Base-by-base conservation (phyloP, 1,139 yeast species). In the Pichia kudriavzevii region DNA sequence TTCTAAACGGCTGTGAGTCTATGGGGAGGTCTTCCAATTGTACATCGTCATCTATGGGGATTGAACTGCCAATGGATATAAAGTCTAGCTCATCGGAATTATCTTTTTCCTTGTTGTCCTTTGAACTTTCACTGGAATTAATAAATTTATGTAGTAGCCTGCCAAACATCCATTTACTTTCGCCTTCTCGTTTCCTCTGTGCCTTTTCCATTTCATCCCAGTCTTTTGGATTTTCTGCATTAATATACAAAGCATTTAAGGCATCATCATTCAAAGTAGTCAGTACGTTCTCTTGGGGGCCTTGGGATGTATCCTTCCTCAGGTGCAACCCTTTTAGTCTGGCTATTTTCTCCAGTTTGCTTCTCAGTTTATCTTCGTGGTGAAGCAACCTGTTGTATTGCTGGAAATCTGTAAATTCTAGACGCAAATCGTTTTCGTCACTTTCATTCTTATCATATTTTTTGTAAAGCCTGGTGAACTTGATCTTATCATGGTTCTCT, bases 361-460 rank as follows among this genome's bases (percentile, higher is more conserved):
- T 52, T 32, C 50, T 47, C 7, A 61, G 43, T 13, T 50, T 44
- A n/a, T 63, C 55, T 26, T 63, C 66, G 22, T 55, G 45, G 14
- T 58, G 57, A 0, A 64, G 50, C 20, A 53, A 44, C 12, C 47
- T 54, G 29, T 60, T 60, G 41, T 64, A 67, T 17, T 47, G 50
- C 17, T 61, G 64, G 42, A 64, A 67, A 32, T 67, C 72, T 4
- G 55, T 47, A 7, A 49, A 35, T 1, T 43, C 45, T 2, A 36
- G 15, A n/a, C n/a, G n/a, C n/a, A n/a, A n/a, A n/a, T n/a, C n/a
- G 5, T 32, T 24, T 4, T 27, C 30, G 18, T 32, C 23, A 12
- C 23, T 16, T 4, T 22, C 9, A 11, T 32, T 14, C 5, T 16
- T 11, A 6, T 42, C 35, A 27, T 47, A 45, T 14, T 37, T 38